phyloP scores from a whole-genome alignment of 2,329 filamentous ascomycete genomes.

The Fusarium sp. region DNA sequence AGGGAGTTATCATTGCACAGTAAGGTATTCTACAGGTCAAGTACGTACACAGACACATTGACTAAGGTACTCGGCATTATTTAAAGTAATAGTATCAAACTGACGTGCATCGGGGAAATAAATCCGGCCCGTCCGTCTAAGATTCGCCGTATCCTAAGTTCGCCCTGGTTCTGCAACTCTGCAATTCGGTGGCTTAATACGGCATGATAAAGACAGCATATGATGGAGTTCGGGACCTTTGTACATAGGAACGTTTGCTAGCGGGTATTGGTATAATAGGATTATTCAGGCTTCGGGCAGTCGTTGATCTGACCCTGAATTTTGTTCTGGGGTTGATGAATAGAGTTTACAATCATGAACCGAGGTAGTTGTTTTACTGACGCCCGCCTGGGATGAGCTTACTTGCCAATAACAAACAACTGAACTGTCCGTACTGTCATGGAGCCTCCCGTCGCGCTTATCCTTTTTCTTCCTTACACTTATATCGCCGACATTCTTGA shows the following conservation, averaged over 20 bases:
- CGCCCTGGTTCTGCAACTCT: neutral
- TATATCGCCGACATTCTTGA: neutral
- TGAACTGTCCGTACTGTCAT: neutral
- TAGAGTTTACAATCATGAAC: slow-evolving; percentile 9
- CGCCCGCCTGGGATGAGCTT: slow-evolving; percentile 7
- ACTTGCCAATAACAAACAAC: neutral
- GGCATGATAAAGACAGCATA: neutral
- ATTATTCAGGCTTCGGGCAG: neutral
- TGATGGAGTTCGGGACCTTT: neutral
- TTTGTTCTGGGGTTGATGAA: neutral
- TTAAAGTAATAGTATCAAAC: slow-evolving; percentile 7
- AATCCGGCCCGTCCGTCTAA: slow-evolving; percentile 5
- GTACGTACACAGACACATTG: neutral
- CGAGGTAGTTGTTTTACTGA: slow-evolving; percentile 3
- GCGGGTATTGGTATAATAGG: neutral
- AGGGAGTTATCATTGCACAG: neutral
- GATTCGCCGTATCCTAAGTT: neutral
- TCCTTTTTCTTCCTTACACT: neutral
- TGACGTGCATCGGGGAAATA: slow-evolving; percentile 21
- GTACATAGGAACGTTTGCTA: neutral
- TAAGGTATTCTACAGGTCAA: neutral
- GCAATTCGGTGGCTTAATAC: neutral
- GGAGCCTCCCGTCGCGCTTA: neutral
- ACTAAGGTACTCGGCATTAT: slow-evolving; percentile 11
- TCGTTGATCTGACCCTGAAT: neutral